A percentile compares a stretch with the other conserved stretches of the same genome.
These are phyloP conservation scores for Apiosordaria backusii DNA, from an alignment of 495 filamentous ascomycete species.

Conservation along the genomic window DNA sequence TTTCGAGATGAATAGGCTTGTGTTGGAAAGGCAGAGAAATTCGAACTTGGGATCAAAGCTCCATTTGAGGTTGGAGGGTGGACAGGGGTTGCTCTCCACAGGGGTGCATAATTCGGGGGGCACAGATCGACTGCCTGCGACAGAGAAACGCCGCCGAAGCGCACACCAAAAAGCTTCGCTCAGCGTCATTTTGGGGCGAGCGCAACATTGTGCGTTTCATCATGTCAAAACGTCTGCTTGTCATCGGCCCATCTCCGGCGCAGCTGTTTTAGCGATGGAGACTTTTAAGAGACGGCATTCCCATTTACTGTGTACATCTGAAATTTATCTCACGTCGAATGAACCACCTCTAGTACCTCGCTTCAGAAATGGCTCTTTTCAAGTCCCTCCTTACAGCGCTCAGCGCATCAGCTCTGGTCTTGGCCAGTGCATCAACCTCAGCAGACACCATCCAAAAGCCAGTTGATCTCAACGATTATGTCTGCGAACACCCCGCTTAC, in stretches of 20 bases:
- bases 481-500: constrained; percentile 43
- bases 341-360: neutral
- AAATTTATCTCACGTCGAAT: neutral
- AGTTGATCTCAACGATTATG: constrained; percentile 24
- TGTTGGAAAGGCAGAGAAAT: neutral
- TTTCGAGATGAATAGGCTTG: neutral
- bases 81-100: constrained; percentile 4
- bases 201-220: constrained; percentile 3
- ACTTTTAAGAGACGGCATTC: neutral
- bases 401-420: constrained; percentile 16
- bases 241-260: neutral
- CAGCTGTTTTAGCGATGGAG: neutral
- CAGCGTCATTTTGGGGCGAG: neutral
- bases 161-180: neutral
- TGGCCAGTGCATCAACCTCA: neutral
- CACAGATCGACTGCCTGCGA: constrained; percentile 11
- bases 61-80: neutral
- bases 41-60: neutral
- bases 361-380: neutral
- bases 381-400: neutral
- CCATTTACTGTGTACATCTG: neutral
- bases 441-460: constrained; percentile 4
- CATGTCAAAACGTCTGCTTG: neutral
- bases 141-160: constrained; percentile 2
- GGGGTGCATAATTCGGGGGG: constrained; percentile 15